Evolutionary conservation across 2,329 filamentous ascomycete genomes (phyloP).

Genomic region (Penicillium brasilianum): DNA sequence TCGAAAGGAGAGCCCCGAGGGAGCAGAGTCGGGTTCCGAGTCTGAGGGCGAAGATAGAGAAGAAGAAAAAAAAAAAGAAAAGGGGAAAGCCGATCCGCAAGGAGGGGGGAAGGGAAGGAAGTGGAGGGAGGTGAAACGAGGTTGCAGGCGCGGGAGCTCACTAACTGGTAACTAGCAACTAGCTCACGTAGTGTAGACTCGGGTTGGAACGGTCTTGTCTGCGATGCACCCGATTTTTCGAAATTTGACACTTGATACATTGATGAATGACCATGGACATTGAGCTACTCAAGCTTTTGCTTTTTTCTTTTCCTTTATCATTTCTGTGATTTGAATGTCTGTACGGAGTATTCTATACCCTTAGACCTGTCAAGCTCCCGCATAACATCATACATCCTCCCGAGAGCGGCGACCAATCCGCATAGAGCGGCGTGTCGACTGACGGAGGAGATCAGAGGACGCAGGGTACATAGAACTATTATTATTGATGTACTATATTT

Average conservation of each 20-base stretch:
- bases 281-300: neutral
- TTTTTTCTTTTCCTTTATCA: neutral
- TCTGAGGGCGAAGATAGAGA: slow-evolving; percentile 7
- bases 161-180: slow-evolving; percentile 11
- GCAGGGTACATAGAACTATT: neutral
- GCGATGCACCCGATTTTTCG: neutral
- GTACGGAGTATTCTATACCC: no score
- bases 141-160: slow-evolving; percentile 26
- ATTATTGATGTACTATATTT: no score
- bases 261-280: neutral
- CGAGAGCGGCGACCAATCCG: slow-evolving; percentile 28
- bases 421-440: neutral
- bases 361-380: slow-evolving; percentile 1
- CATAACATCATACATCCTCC: slow-evolving; percentile 20
- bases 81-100: slow-evolving; percentile 12
- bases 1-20: slow-evolving; percentile 26
- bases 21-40: slow-evolving; percentile 8
- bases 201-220: neutral
- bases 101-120: slow-evolving; percentile 12
- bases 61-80: slow-evolving; percentile 8
- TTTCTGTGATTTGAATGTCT: neutral
- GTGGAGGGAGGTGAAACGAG: slow-evolving; percentile 46
- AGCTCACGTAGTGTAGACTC: no score
- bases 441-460: neutral
- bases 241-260: neutral